Percentiles rank a stretch among this genome's conserved stretches.
These are phyloP conservation scores for Kurtzmaniella quercitrusa DNA, from an alignment of 1,139 yeast species.

Conservation along the genomic window DNA sequence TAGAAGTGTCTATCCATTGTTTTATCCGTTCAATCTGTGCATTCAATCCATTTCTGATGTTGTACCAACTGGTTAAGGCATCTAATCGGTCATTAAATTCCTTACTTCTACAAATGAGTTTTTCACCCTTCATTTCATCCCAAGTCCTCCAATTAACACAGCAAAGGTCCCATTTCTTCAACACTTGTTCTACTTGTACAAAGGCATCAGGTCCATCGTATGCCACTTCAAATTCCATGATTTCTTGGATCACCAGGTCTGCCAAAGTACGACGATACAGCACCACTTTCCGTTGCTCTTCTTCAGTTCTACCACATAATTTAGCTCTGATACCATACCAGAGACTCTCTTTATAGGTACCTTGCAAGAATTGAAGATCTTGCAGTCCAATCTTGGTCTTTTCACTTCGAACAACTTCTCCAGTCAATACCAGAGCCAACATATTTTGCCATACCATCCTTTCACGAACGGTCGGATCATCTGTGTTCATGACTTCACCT, in stretches of 20 bases:
- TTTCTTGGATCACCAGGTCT: constrained; percentile 69
- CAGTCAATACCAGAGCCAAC: constrained; percentile 85
- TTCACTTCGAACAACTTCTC: constrained; percentile 90
- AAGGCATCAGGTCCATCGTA: constrained; percentile 28
- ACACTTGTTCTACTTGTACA: constrained; percentile 48
- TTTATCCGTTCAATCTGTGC: not conserved
- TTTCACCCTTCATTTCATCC: constrained; percentile 74
- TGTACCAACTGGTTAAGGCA: constrained; percentile 81
- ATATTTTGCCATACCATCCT: constrained; percentile 95
- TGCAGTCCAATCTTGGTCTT: constrained; percentile 67
- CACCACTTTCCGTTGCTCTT: constrained; percentile 73
- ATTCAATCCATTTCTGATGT: constrained; percentile 67
- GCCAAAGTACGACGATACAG: constrained; percentile 69
- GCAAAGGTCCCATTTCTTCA: constrained; percentile 63
- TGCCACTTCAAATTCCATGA: constrained; percentile 57
- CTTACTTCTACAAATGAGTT: constrained; percentile 63
- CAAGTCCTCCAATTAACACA: constrained; percentile 78
- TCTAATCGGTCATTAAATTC: constrained; percentile 67
- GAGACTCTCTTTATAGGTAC: constrained; percentile 67
- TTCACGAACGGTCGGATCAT: constrained; percentile 68
- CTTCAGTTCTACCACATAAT: constrained; percentile 74
- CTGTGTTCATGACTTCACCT: constrained; percentile 14
- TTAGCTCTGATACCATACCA: constrained; percentile 84
- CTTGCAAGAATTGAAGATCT: constrained; percentile 43
- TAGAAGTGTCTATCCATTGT: constrained; percentile 1